These are phyloP conservation scores for Dorcoceras hygrometricum DNA, from an alignment of 257 asterid genomes.

Conservation along the genomic window DNA sequence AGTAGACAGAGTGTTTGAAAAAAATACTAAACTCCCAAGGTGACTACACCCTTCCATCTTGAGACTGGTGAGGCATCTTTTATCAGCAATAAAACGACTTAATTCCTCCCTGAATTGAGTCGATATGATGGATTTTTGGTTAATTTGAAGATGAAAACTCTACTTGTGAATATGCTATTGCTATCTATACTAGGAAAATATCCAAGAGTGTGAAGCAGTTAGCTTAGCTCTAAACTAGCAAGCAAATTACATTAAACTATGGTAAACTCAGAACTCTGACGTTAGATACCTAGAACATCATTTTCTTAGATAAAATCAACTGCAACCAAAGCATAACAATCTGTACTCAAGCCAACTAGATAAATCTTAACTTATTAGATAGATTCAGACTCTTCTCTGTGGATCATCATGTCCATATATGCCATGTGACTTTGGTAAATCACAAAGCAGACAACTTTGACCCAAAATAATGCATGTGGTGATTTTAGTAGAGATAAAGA, in stretches of 20 bases:
- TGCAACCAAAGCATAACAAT: background rate
- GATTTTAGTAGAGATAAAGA: background rate
- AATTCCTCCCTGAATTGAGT: constrained; percentile 71
- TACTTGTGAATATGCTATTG: background rate
- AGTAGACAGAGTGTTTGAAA: constrained; percentile 64
- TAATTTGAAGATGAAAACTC: background rate
- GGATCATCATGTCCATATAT: background rate
- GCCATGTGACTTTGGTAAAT: background rate
- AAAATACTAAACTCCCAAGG: constrained; percentile 66
- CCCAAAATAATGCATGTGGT: background rate
- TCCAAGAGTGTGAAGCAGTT: constrained; percentile 3
- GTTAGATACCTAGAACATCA: constrained; percentile 4
- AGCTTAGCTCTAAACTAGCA: background rate
- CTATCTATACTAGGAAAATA: background rate
- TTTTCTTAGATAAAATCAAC: constrained; percentile 4
- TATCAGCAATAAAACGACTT: constrained; percentile 75
- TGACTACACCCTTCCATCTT: constrained; percentile 94
- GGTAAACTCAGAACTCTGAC: background rate
- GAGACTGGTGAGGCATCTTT: constrained; percentile 72
- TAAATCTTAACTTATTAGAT: background rate
- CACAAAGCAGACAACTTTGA: background rate
- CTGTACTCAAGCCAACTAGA: constrained; percentile 3
- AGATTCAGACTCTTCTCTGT: background rate
- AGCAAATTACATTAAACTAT: background rate
- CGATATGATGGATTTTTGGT: constrained; percentile 8